A percentile compares a stretch with the other conserved stretches of the same genome.
Conservation (phyloP, 768 basidiomycete species). For the Serendipita sp. region DNA sequence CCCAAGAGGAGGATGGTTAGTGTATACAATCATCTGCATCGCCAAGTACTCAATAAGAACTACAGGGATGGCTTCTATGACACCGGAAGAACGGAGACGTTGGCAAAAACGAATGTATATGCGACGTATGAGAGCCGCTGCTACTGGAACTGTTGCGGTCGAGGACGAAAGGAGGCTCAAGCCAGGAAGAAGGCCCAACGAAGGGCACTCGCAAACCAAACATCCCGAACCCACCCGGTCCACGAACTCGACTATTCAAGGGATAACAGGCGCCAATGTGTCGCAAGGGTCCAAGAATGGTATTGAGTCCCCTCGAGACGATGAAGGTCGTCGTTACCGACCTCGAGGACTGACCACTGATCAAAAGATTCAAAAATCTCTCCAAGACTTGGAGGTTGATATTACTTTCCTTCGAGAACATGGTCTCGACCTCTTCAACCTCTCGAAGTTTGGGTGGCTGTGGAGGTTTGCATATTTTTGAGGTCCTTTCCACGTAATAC, state of each 20-base stretch:
- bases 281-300: conserved; percentile 1
- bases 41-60: background rate
- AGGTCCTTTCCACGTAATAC: too few relatives aligned
- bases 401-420: conserved; percentile 24
- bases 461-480: conserved; percentile 23
- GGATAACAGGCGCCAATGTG: background rate
- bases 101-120: conserved; percentile 46
- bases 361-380: conserved; percentile 27
- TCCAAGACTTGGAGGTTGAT: conserved; percentile 31
- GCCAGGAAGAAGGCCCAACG: conserved; percentile 22
- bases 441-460: conserved; percentile 22
- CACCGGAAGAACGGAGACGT: conserved; percentile 3
- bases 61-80: background rate
- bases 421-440: conserved; percentile 34
- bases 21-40: too few relatives aligned
- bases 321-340: conserved; percentile 12
- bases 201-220: conserved; percentile 9
- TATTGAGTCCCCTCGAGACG: conserved; percentile 3
- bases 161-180: conserved; percentile 21
- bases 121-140: conserved; percentile 48
- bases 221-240: background rate
- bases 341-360: conserved; percentile 27
- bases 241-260: conserved; percentile 1
- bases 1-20: too few relatives aligned
- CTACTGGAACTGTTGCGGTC: conserved; percentile 22